Base-by-base conservation (phyloP, 164 flowering plant species). In the Vitis cinerea region DNA sequence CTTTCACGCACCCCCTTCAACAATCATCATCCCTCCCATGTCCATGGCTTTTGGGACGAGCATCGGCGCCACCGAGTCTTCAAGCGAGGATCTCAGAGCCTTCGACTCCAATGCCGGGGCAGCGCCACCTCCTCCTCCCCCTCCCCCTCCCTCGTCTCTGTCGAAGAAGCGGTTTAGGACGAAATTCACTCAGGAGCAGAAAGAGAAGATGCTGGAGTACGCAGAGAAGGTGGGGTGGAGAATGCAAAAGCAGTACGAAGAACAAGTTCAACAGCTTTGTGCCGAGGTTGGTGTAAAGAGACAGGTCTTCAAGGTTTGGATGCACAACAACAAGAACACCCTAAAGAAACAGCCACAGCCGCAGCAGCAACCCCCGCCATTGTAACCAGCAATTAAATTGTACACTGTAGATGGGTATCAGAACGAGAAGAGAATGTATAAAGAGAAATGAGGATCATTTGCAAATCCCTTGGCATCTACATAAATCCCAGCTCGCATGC, bases 251-350 rank as follows among this genome's bases (percentile, higher is more conserved):
- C 79, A 77, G 57, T 74, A 75, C 10, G 85, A 82, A 31, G 83
- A 75, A 9, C 59, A 74, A 53, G 73, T 82, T 52, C 69, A 74
- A 44, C 70, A 50, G 51, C 75, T 82, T 48, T 79, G 85, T 30
- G 67, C 67, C 8, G 83, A 79, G 57, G 68, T 72, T 9, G 83
- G 83, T 0, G 72, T 82, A 10, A 72, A 66, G 73, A 77, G 85
- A 48, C 81, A 79, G 27, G 85, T 77, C 3, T 72, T 82, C 62
- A 79, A 79, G 58, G 85, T 82, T 1, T 82, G 85, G 85, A 79
- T 82, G 85, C 85, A 82, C 44, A 82, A 82, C 61, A 82, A 79
- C 77, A 82, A 82, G 77, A 79, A 68, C 59, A 61, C 74, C 23
- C 47, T 61, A 54, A 72, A 69, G 73, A 75, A 75, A 65, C 71